Conservation (phyloP, 768 basidiomycete species). For the Hydnomerulius pinastri region DNA sequence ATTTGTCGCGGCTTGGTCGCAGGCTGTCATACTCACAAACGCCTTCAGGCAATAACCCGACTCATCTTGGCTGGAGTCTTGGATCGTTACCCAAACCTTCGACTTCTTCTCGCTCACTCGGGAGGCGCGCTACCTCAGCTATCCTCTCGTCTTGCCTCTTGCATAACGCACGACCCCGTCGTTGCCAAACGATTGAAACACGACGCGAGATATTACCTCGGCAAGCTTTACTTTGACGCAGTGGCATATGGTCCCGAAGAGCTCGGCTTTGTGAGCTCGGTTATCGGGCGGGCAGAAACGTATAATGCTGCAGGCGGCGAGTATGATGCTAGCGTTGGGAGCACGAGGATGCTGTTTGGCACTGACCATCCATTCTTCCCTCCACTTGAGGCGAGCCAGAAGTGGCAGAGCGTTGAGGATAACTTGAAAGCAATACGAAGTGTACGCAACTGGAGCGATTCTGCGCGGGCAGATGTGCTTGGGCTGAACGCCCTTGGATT, state of each 20-base stretch:
- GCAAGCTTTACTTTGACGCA: constrained; percentile 79
- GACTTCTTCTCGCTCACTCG: constrained; percentile 83
- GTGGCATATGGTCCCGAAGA: constrained; percentile 91
- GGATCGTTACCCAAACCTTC: constrained; percentile 75
- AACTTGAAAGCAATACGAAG: constrained; percentile 77
- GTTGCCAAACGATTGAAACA: constrained; percentile 74
- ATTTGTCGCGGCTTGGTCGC: background rate
- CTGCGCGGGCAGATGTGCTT: constrained; percentile 64
- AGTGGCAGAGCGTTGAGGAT: constrained; percentile 85
- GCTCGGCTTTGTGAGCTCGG: constrained; percentile 73
- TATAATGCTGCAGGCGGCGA: constrained; percentile 42
- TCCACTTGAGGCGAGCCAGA: constrained; percentile 63
- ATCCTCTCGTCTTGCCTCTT: constrained; percentile 82
- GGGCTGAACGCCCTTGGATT: constrained; percentile 74
- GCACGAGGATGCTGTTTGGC: constrained; percentile 71
- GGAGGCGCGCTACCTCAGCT: constrained; percentile 83
- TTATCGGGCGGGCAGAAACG: constrained; percentile 58
- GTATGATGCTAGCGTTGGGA: constrained; percentile 43
- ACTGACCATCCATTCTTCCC: constrained; percentile 94
- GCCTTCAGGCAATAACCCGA: constrained; percentile 64
- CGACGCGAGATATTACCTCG: constrained; percentile 83
- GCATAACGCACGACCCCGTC: constrained; percentile 82
- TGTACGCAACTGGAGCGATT: constrained; percentile 38
- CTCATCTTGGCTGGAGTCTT: constrained; percentile 80
- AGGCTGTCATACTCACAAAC: background rate